Base-by-base conservation (phyloP, 768 basidiomycete species). In the Ephemerocybe angulata region DNA sequence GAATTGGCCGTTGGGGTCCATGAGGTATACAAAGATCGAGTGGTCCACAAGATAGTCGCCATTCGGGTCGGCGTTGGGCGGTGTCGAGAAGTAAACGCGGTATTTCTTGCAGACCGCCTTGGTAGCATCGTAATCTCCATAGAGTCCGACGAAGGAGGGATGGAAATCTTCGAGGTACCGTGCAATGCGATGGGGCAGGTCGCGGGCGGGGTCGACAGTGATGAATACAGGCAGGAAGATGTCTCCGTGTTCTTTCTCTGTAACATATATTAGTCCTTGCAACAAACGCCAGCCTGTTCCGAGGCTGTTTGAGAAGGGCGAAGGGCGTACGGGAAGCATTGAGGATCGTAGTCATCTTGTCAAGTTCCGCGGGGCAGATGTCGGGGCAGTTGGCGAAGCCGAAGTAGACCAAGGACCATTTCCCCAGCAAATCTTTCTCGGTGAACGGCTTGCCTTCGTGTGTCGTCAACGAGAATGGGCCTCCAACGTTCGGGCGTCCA, bases 371-470 rank as follows among this genome's bases (percentile, higher is more conserved):
- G 1, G 97, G 97, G 66, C 97, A 99, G 52, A 99, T 98, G 70
- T 99, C 97, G 5, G 97, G 96, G 71, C 97, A 99, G 70, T 99
- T 96, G 28, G 96, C 95, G 76, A 98, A 99, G n/a, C 97, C 97
- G 71, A 99, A 99, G 74, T 98, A 92, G 43, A 91, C 80, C 56
- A 92, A 72, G n/a, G 80, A 88, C 92, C 92, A 98, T 73, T 90
- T 89, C 31, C 94, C 95, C 24, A 88, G 70, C 43, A 98, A 74
- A 64, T 96, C 82, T 52, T 88, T 72, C 42, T 98, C 87, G 1
- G 93, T 88, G 72, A 93, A 98, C 0, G 81, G 69, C 52, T 79
- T 72, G 53, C 84, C 85, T 8, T 83, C 72, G 44, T 88, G 85
- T 6, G 84, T 82, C 4, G 76, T 81, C 47, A 98, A 76, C 3